Percentiles rank a stretch among this genome's conserved stretches.
These are phyloP conservation scores for Lepidium africanum DNA, from an alignment of 345 rosid species.

Conservation along the genomic window DNA sequence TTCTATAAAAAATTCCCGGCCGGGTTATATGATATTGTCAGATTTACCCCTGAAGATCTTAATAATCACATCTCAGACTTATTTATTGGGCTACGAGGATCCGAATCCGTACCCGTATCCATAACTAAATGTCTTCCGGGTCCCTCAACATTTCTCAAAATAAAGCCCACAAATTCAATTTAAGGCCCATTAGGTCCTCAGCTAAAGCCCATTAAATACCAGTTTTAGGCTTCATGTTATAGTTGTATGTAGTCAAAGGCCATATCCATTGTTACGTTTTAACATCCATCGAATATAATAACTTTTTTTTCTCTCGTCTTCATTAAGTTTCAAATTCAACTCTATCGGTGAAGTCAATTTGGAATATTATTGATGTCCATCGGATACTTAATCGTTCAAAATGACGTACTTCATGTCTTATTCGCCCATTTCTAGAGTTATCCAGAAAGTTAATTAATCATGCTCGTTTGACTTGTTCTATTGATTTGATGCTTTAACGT, in stretches of 20 bases:
- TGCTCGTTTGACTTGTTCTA: background rate
- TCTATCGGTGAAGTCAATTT: background rate
- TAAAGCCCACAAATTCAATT: background rate
- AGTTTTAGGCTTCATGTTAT: background rate
- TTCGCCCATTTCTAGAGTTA: background rate
- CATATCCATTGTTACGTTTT: too few species aligned
- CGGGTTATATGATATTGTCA: slow-evolving; percentile 8
- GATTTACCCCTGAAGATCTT: slow-evolving; percentile 58
- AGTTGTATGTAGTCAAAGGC: background rate
- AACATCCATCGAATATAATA: too few species aligned
- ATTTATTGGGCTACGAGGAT: slow-evolving; percentile 14
- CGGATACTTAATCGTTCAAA: background rate
- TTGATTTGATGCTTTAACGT: background rate
- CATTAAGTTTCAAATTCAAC: background rate
- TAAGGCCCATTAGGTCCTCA: background rate
- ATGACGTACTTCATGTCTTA: background rate
- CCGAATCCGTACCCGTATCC: background rate
- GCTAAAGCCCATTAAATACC: background rate
- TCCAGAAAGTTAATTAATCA: too few species aligned
- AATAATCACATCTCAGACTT: slow-evolving; percentile 48
- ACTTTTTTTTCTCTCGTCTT: too few species aligned
- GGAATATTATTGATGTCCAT: background rate
- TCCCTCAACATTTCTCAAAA: too few species aligned
- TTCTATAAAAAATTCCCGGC: slow-evolving; percentile 31
- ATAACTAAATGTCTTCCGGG: background rate